Percentiles rank a stretch among this genome's conserved stretches.
Conservation (phyloP, 345 rosid species). For the Hypericum perforatum region DNA sequence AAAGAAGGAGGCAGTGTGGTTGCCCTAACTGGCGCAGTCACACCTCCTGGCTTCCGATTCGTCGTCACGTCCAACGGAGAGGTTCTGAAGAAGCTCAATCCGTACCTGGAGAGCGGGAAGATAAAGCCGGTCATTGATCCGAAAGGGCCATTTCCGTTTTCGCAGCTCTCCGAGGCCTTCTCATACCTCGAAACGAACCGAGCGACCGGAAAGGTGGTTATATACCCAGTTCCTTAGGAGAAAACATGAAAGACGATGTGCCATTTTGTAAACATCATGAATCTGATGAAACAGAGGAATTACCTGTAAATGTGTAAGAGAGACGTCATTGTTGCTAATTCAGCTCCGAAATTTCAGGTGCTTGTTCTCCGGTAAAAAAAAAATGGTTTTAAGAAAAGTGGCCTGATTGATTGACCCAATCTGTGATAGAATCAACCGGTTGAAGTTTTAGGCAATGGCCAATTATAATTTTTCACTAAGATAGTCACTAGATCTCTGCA, state of each 20-base stretch:
- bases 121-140: slow-evolving; percentile 81
- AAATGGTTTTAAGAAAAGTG: too few species aligned
- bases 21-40: slow-evolving; percentile 85
- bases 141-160: slow-evolving; percentile 72
- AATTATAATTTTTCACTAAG: too few species aligned
- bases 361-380: too few species aligned
- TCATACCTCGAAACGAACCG: slow-evolving; percentile 75
- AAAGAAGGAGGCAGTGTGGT: slow-evolving; percentile 91
- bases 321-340: too few species aligned
- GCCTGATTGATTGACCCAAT: too few species aligned
- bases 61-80: slow-evolving; percentile 81
- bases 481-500: too few species aligned
- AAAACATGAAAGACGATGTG: neutral
- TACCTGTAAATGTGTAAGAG: too few species aligned
- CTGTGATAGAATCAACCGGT: too few species aligned
- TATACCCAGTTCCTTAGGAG: slow-evolving; percentile 59
- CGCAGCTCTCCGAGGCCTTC: slow-evolving; percentile 58
- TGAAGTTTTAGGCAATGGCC: too few species aligned
- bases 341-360: too few species aligned
- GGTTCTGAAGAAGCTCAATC: slow-evolving; percentile 73
- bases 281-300: too few species aligned
- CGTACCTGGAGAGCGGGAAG: slow-evolving; percentile 71
- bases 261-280: too few species aligned
- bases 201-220: slow-evolving; percentile 68
- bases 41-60: slow-evolving; percentile 84